Conservation (phyloP, 176 grass and related monocot genomes). For the Eleusine indica region DNA sequence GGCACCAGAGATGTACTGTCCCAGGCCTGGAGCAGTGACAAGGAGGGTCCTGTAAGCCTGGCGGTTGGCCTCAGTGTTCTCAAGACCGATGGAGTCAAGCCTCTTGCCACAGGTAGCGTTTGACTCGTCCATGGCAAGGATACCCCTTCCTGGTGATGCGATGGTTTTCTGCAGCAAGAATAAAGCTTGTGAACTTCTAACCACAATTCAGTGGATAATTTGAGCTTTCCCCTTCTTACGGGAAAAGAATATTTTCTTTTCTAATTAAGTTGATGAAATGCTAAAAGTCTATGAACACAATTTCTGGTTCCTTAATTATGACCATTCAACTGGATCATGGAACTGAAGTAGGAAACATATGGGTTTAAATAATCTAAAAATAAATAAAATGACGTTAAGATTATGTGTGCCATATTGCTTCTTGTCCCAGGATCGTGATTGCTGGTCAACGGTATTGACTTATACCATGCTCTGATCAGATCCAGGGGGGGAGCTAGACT, state of each 20-base stretch:
- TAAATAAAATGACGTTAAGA: background rate
- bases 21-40: constrained; percentile 67
- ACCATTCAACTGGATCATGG: background rate
- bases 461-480: background rate
- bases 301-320: background rate
- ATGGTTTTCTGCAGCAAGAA: constrained; percentile 78
- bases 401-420: constrained; percentile 5
- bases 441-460: background rate
- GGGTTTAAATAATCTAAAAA: constrained; percentile 13
- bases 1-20: constrained; percentile 90
- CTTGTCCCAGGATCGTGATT: background rate
- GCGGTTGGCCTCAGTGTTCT: constrained; percentile 98
- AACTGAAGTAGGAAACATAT: background rate
- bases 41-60: constrained; percentile 96
- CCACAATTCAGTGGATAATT: background rate
- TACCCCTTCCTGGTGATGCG: constrained; percentile 90
- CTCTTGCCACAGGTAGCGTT: constrained; percentile 98
- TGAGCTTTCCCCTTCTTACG: background rate
- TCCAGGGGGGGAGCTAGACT: too few species aligned
- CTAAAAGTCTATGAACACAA: background rate
- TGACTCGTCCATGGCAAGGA: constrained; percentile 97
- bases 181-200: constrained; percentile 30
- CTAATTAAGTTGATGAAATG: background rate
- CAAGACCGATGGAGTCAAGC: constrained; percentile 87
- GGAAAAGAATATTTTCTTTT: background rate